Conservation (phyloP, 1,284 basidiomycete genomes). For the Ganoderma multipileum region DNA sequence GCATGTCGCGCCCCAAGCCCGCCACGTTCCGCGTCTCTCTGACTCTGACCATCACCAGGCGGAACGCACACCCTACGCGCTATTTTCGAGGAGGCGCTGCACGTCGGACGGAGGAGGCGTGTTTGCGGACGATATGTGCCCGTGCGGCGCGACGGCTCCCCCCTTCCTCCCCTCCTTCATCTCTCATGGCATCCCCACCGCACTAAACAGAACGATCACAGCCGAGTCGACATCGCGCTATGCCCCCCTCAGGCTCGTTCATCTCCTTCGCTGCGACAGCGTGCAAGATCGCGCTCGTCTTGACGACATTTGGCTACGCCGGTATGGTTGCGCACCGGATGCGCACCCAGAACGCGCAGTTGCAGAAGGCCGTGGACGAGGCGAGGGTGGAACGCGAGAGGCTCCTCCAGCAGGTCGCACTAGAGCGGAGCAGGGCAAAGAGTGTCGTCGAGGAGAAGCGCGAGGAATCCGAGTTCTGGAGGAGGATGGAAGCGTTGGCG, state of each 20-base stretch:
- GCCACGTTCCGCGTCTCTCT: constrained; percentile 10
- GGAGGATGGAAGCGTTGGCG: constrained; percentile 29
- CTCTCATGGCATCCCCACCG: constrained; percentile 14
- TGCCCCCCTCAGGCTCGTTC: constrained; percentile 24
- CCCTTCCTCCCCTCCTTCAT: constrained; percentile 4
- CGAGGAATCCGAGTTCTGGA: constrained; percentile 29
- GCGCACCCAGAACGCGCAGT: constrained; percentile 25
- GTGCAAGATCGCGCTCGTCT: constrained; percentile 31
- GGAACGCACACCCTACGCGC: constrained; percentile 19
- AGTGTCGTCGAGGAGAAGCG: constrained; percentile 18
- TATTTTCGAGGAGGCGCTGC: constrained; percentile 18
- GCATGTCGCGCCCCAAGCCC: constrained; percentile 1
- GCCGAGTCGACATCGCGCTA: constrained; percentile 12
- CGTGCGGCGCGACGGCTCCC: constrained; percentile 9
- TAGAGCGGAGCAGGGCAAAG: constrained; percentile 17
- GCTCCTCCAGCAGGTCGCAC: constrained; percentile 17
- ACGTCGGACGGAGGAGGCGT: constrained; percentile 22
- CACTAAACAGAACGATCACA: constrained; percentile 17
- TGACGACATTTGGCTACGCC: constrained; percentile 30
- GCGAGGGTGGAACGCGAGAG: constrained; percentile 21
- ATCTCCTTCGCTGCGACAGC: constrained; percentile 29
- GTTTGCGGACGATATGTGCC: constrained; percentile 18
- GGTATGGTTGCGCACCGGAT: constrained; percentile 24
- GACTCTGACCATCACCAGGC: constrained; percentile 18
- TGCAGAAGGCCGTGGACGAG: constrained; percentile 23